Percentiles rank a stretch among this genome's conserved stretches.
phyloP scores from a whole-genome alignment of 1,284 basidiomycete genomes.

The Tremellales sp. region DNA sequence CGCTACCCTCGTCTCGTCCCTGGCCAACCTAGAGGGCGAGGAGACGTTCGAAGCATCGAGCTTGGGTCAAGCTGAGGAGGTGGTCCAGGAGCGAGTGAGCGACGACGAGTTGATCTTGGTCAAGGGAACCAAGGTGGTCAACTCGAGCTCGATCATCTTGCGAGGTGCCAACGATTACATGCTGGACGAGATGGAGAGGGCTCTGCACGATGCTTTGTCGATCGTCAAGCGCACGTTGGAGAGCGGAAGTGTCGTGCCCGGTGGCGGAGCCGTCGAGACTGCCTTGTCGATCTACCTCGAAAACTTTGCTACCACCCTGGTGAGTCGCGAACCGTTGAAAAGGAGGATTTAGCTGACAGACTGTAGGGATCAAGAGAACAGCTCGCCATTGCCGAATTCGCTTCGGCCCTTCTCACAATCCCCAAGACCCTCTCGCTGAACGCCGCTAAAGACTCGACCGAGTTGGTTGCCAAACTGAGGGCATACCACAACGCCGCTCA shows the following conservation, averaged over 20 bases:
- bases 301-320: slow-evolving; percentile 96
- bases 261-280: slow-evolving; percentile 95
- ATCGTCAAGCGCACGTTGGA: slow-evolving; percentile 97
- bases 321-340: slow-evolving; percentile 46
- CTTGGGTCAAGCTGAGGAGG: slow-evolving; percentile 90
- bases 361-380: slow-evolving; percentile 93
- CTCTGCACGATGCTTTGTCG: slow-evolving; percentile 89
- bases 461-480: slow-evolving; percentile 92
- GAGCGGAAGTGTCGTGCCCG: slow-evolving; percentile 92
- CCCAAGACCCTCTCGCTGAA: slow-evolving; percentile 97
- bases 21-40: slow-evolving; percentile 96
- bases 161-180: slow-evolving; percentile 99
- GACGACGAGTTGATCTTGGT: slow-evolving; percentile 97
- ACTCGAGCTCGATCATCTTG: slow-evolving; percentile 85
- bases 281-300: slow-evolving; percentile 97
- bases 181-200: slow-evolving; percentile 99
- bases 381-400: slow-evolving; percentile 97
- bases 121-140: slow-evolving; percentile 97
- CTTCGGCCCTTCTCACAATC: slow-evolving; percentile 85
- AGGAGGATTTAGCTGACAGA: slow-evolving; percentile 2
- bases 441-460: slow-evolving; percentile 97
- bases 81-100: slow-evolving; percentile 93
- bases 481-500: slow-evolving; percentile 98
- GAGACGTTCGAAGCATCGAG: slow-evolving; percentile 93
- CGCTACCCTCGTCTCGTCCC: slow-evolving; percentile 83